Evolutionary conservation across 106 monocot species (phyloP).

Genomic region (Gastrodia elata): DNA sequence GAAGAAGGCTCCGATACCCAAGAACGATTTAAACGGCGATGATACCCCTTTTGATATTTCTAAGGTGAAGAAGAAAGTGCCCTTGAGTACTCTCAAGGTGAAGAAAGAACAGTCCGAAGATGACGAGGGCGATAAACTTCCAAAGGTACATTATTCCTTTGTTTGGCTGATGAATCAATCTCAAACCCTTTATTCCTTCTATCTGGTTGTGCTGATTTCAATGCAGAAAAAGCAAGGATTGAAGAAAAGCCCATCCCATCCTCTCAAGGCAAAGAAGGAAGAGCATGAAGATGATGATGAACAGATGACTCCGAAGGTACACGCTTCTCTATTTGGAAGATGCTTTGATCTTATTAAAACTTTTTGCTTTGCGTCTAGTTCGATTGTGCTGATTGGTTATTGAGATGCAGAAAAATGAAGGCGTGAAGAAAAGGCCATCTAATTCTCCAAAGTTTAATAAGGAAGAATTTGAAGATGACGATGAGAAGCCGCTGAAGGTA

Average conservation of each 20-base stretch:
- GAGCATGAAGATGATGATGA: slow-evolving; percentile 17
- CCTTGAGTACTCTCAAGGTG: slow-evolving; percentile 10
- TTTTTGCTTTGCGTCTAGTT: not conserved
- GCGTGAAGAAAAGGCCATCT: slow-evolving; percentile 13
- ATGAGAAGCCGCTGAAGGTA: slow-evolving; percentile 7
- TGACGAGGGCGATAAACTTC: slow-evolving; percentile 18
- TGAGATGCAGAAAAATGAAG: slow-evolving; percentile 7
- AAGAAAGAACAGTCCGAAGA: slow-evolving; percentile 25
- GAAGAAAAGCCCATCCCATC: slow-evolving; percentile 17
- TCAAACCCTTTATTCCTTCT: not conserved
- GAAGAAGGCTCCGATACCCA: not conserved
- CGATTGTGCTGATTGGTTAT: not conserved
- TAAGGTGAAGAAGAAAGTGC: slow-evolving; percentile 20
- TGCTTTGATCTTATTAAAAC: not conserved
- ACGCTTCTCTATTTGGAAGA: not conserved
- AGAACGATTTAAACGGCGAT: slow-evolving; percentile 20
- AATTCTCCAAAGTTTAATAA: slow-evolving; percentile 20
- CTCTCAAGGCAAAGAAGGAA: slow-evolving; percentile 28
- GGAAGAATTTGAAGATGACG: slow-evolving; percentile 18
- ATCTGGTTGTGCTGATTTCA: not conserved
- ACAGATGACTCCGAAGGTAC: slow-evolving; percentile 16
- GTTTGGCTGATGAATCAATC: not conserved
- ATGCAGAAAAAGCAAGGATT: slow-evolving; percentile 7
- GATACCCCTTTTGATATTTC: slow-evolving; percentile 22
- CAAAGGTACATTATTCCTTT: slow-evolving; percentile 10